These are phyloP conservation scores for Parastagonospora nodorum DNA, from an alignment of 2,329 filamentous ascomycete species.

Conservation along the genomic window DNA sequence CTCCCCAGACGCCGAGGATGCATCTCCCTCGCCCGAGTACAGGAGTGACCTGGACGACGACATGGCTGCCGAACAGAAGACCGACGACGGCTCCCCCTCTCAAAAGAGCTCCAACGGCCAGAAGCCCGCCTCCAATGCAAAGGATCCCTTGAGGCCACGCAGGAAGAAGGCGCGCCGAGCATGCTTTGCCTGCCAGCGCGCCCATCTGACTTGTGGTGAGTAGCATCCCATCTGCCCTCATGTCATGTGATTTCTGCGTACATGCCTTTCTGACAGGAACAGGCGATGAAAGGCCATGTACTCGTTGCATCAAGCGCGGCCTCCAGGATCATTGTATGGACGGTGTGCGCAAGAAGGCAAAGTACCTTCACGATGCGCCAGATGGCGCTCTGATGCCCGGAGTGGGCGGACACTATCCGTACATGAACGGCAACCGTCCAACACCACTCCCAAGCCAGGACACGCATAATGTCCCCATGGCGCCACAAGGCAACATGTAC, in stretches of 20 bases:
- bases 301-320: constrained; percentile 90
- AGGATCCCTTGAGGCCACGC: constrained; percentile 86
- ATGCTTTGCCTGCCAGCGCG: constrained; percentile 95
- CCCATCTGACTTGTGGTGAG: constrained; percentile 98
- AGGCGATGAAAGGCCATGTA: constrained; percentile 96
- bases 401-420: constrained; percentile 71
- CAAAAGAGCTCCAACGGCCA: constrained; percentile 40
- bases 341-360: constrained; percentile 97
- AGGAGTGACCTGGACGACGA: constrained; percentile 48
- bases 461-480: constrained; percentile 26
- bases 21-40: constrained; percentile 54
- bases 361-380: constrained; percentile 96
- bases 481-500: constrained; percentile 52
- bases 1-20: constrained; percentile 54
- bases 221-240: constrained; percentile 29
- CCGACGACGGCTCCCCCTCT: constrained; percentile 42
- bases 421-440: constrained; percentile 56
- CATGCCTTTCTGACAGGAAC: not conserved
- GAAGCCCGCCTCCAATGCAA: constrained; percentile 61
- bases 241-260: not conserved
- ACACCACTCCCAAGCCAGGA: constrained; percentile 35
- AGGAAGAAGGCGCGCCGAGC: constrained; percentile 95
- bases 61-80: constrained; percentile 52
- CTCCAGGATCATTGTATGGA: constrained; percentile 92
- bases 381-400: constrained; percentile 88